These are phyloP conservation scores for Termitomyces sp. DNA, from an alignment of 768 basidiomycete species.

Conservation along the genomic window DNA sequence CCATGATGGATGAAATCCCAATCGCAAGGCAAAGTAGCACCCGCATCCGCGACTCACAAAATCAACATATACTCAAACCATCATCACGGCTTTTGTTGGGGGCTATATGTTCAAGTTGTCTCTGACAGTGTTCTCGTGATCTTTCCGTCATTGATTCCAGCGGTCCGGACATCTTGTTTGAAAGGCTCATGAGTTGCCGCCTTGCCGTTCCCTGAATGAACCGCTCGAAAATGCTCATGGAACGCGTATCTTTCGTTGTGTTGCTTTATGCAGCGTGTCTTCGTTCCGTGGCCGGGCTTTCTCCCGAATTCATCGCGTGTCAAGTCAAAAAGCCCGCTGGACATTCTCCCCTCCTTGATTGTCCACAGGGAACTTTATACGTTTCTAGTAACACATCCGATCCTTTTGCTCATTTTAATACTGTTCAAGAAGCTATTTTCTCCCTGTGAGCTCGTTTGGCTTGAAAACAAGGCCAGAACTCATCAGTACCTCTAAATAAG, in stretches of 20 bases:
- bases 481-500: conserved; percentile 25
- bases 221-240: background rate
- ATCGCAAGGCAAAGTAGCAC: no score
- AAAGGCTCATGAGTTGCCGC: background rate
- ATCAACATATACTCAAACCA: background rate
- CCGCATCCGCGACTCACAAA: background rate
- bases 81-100: background rate
- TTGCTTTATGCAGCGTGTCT: background rate
- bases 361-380: conserved; percentile 56
- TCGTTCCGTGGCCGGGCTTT: conserved; percentile 29
- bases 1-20: no score
- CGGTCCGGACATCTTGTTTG: conserved; percentile 3
- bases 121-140: conserved; percentile 6
- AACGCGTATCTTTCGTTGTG: background rate
- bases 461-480: background rate
- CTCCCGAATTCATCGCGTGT: conserved; percentile 43
- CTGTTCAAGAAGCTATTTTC: conserved; percentile 50
- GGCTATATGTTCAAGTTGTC: background rate
- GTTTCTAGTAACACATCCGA: conserved; percentile 47
- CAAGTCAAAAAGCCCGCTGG: conserved; percentile 44
- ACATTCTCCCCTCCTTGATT: conserved; percentile 44
- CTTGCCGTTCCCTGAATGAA: background rate
- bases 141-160: background rate
- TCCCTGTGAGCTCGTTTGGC: conserved; percentile 42
- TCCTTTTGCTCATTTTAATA: conserved; percentile 39